Evolutionary conservation across 352 stramenopile species (phyloP), one percentile per base, ranked within the genome.

Genomic region (Pythium insidiosum): DNA sequence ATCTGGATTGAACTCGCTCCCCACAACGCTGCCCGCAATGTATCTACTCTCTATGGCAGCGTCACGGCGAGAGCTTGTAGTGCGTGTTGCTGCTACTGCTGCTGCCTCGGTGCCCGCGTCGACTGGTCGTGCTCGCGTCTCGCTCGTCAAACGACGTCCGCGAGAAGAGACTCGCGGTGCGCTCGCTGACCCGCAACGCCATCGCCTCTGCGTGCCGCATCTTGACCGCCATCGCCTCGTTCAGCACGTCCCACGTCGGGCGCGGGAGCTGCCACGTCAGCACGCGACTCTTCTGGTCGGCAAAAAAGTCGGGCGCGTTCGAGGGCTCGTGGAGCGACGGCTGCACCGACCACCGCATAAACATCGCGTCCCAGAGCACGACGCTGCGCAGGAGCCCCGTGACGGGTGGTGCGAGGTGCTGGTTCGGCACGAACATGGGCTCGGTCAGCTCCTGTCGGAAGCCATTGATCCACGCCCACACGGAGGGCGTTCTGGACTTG

Each of bases 401-500:
- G 6, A 81, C 43, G 1, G 76, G 68, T 13, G 74, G 76, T 33
- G 79, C 66, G n/a, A 92, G 48, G 6, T 58, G 44, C 42, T 76
- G 62, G 21, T 72, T 73, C 1, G 68, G 54, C 33, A 67, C 49
- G 38, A 76, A 87, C 15, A 43, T 61, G 5, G 72, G 60, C 42
- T 88, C 76, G 4, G 50, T 75, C 7, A 92, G 68, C 39, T 88
- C 63, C 18, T 46, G 23, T 28, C 66, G 67, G 39, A 88, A 88
- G 11, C 79, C 79, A 43, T 92, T 87, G 42, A 90, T 65, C 73
- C 71, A 90, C 20, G 81, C 86, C 81, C 81, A 93, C 1, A 88
- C 73, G 3, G 78, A 91, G 2, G 62, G 44, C 10, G 81, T 93
- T 13, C 73, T 67, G 20, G 66, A 74, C 29, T 79, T 53, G 19